Conservation (phyloP, 2,329 filamentous ascomycete genomes). For the Ilyonectria robusta region DNA sequence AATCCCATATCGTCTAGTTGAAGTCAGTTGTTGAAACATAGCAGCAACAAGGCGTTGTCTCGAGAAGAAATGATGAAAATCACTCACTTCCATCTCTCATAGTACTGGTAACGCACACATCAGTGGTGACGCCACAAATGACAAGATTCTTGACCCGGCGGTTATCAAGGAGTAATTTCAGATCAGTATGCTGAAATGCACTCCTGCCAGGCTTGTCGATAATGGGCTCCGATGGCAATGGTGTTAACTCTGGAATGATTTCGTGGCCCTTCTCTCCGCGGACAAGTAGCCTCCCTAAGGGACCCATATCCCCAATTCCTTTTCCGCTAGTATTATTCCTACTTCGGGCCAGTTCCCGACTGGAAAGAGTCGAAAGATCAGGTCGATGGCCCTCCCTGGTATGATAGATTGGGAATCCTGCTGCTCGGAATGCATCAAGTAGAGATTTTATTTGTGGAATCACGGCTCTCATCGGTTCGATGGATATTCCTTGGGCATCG, state of each 20-base stretch:
- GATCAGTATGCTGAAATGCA: constrained; percentile 16
- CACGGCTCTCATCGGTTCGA: constrained; percentile 3
- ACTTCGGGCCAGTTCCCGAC: not conserved
- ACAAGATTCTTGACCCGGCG: constrained; percentile 8
- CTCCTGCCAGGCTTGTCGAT: constrained; percentile 20
- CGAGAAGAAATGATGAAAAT: too few species aligned
- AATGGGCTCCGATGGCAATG: constrained; percentile 8
- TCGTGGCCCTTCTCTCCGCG: constrained; percentile 16
- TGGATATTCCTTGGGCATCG: constrained; percentile 7
- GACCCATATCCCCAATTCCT: constrained; percentile 14
- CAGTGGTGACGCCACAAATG: constrained; percentile 11
- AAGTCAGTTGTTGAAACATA: too few species aligned
- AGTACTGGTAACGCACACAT: constrained; percentile 14
- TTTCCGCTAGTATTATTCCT: constrained; percentile 10
- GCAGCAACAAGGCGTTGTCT: too few species aligned
- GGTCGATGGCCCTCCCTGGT: constrained; percentile 10
- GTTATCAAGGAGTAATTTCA: constrained; percentile 15
- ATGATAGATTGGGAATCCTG: constrained; percentile 7
- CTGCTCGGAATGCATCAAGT: not conserved
- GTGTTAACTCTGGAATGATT: constrained; percentile 10
- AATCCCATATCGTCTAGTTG: constrained; percentile 2
- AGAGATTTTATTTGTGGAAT: constrained; percentile 9
- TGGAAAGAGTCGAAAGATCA: constrained; percentile 13
- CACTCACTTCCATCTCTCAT: constrained; percentile 14
- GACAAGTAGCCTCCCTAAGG: constrained; percentile 2